Percentiles rank a stretch among this genome's conserved stretches.
Conservation (phyloP, 2,329 filamentous ascomycete species). For the Zymoseptoria tritici region DNA sequence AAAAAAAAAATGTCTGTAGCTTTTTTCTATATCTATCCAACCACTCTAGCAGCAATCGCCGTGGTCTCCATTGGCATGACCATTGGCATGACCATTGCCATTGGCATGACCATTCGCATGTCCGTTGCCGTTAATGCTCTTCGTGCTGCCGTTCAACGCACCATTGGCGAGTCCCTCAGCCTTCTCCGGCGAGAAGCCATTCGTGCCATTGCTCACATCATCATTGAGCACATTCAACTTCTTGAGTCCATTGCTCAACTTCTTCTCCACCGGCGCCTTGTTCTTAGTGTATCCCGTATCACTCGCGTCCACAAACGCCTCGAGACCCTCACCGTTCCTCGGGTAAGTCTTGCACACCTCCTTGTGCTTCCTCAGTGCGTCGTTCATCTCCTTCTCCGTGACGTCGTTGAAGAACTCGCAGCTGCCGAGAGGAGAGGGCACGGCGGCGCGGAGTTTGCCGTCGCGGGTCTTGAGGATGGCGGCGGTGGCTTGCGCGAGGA, state of each 20-base stretch:
- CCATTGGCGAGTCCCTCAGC: conserved; percentile 15
- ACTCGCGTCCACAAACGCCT: conserved; percentile 61
- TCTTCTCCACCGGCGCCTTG: conserved; percentile 32
- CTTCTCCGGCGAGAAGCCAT: conserved; percentile 3
- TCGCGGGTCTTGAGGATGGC: conserved; percentile 67
- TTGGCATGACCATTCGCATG: conserved; percentile 24
- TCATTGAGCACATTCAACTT: conserved; percentile 30
- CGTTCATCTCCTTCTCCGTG: conserved; percentile 53
- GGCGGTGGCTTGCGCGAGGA: conserved; percentile 58
- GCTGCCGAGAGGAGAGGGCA: conserved; percentile 59
- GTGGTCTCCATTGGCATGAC: conserved; percentile 9
- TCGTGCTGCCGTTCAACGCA: conserved; percentile 13
- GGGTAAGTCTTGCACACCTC: conserved; percentile 55
- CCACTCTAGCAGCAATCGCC: not conserved
- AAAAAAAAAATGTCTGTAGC: too few species aligned
- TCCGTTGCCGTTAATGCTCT: conserved; percentile 16
- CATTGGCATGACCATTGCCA: conserved; percentile 14
- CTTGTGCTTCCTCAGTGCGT: conserved; percentile 57
- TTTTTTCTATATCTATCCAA: not conserved
- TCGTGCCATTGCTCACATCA: conserved; percentile 19
- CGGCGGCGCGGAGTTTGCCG: conserved; percentile 59
- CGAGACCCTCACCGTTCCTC: conserved; percentile 56
- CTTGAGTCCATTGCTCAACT: conserved; percentile 23
- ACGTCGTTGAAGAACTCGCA: conserved; percentile 66
- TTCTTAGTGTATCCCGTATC: conserved; percentile 57